These are phyloP conservation scores for Phyllosticta citribraziliensis DNA, from an alignment of 2,329 filamentous ascomycete species.

Conservation along the genomic window DNA sequence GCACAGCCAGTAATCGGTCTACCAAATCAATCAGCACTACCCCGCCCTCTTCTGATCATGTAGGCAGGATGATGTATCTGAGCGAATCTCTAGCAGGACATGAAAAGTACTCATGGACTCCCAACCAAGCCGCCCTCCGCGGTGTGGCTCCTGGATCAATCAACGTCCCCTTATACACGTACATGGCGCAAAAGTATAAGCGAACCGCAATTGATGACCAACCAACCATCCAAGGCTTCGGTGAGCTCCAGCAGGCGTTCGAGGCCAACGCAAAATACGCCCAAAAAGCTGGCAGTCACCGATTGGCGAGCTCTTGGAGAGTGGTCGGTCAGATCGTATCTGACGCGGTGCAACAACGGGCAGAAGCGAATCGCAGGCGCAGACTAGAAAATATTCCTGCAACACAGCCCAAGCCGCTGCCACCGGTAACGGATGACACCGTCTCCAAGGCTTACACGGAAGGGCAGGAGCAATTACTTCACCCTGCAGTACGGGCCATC, in stretches of 20 bases:
- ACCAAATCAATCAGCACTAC: conserved; percentile 46
- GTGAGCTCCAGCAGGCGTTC: conserved; percentile 33
- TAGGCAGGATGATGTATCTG: conserved; percentile 39
- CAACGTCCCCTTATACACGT: conserved; percentile 30
- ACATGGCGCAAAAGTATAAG: conserved; percentile 37
- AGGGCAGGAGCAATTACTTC: conserved; percentile 14
- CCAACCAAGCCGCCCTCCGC: conserved; percentile 39
- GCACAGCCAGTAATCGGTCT: conserved; percentile 36
- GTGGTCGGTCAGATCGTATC: conserved; percentile 39
- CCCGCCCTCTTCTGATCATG: conserved; percentile 39
- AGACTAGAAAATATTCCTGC: conserved; percentile 17
- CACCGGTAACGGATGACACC: background rate
- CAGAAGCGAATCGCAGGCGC: conserved; percentile 17
- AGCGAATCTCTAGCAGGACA: conserved; percentile 39
- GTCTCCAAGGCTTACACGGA: conserved; percentile 3
- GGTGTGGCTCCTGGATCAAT: conserved; percentile 36
- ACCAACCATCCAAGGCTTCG: conserved; percentile 28
- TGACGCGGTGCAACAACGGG: conserved; percentile 11
- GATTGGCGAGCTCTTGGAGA: conserved; percentile 50
- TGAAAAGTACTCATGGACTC: conserved; percentile 29
- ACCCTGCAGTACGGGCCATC: conserved; percentile 25
- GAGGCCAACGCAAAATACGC: conserved; percentile 46
- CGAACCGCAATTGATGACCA: conserved; percentile 28
- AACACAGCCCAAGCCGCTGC: conserved; percentile 4
- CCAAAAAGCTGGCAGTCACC: conserved; percentile 39